These are phyloP conservation scores for Peniophora sp. DNA, from an alignment of 1,284 basidiomycete genomes.

Conservation along the genomic window DNA sequence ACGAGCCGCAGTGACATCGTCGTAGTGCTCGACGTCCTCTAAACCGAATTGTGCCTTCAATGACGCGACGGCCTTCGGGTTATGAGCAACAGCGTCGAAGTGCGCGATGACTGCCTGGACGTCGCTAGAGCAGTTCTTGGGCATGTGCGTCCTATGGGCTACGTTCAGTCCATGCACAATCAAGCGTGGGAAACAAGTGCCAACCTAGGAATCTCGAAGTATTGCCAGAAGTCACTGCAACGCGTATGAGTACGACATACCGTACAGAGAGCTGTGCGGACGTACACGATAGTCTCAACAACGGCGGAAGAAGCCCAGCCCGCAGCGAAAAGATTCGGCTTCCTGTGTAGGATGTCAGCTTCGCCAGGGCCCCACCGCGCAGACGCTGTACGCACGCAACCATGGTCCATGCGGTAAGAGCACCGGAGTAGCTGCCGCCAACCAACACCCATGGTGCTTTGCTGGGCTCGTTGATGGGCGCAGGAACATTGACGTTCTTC, in stretches of 20 bases:
- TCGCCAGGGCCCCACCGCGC: neutral
- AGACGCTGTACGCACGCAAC: constrained; percentile 41
- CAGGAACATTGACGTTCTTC: constrained; percentile 55
- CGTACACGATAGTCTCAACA: constrained; percentile 58
- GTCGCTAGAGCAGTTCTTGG: constrained; percentile 68
- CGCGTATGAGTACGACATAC: neutral
- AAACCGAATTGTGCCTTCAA: constrained; percentile 56
- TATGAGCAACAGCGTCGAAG: constrained; percentile 40
- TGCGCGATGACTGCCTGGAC: constrained; percentile 56
- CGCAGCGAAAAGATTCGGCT: constrained; percentile 58
- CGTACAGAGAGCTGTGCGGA: constrained; percentile 1
- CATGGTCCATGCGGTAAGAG: constrained; percentile 61
- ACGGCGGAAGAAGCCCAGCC: constrained; percentile 68
- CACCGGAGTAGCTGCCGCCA: constrained; percentile 62
- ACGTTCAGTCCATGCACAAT: too few species aligned
- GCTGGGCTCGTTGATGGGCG: constrained; percentile 50
- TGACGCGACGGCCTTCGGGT: constrained; percentile 36
- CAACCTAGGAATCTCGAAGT: constrained; percentile 34
- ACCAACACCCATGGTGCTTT: constrained; percentile 61
- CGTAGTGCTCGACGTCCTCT: constrained; percentile 45
- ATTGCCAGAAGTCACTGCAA: constrained; percentile 55
- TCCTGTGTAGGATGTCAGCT: constrained; percentile 28
- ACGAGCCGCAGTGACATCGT: constrained; percentile 61
- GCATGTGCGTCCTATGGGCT: constrained; percentile 64
- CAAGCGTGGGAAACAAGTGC: too few species aligned